Percentiles rank a stretch among this genome's conserved stretches.
These are phyloP conservation scores for Penicillium sp. DNA, from an alignment of 2,329 filamentous ascomycete species.

Conservation along the genomic window DNA sequence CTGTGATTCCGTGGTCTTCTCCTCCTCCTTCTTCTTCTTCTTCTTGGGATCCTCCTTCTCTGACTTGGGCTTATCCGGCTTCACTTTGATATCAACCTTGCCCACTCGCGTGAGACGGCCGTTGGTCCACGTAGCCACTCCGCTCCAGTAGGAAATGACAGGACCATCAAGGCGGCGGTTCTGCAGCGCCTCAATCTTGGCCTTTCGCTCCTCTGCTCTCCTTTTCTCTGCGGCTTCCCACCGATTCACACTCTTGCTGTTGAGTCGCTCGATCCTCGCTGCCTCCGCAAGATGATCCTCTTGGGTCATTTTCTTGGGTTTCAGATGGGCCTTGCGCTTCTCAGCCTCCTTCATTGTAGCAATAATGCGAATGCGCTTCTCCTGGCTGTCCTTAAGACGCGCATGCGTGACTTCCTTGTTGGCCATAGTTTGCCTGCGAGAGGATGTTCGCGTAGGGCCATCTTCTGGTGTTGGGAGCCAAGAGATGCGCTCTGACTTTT, in stretches of 20 bases:
- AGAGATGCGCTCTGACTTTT: conserved; percentile 68
- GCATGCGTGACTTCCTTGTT: conserved; percentile 60
- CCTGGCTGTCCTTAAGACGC: conserved; percentile 49
- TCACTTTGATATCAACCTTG: conserved; percentile 51
- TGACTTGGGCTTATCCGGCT: conserved; percentile 46
- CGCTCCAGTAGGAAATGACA: conserved; percentile 90
- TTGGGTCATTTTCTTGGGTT: conserved; percentile 81
- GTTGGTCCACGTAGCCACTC: conserved; percentile 77
- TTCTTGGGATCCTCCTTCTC: conserved; percentile 29
- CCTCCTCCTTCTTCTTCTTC: conserved; percentile 31
- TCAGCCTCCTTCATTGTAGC: conserved; percentile 62
- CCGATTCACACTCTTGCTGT: conserved; percentile 83
- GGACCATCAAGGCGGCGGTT: conserved; percentile 83
- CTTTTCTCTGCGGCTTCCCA: conserved; percentile 94
- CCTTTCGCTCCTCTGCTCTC: conserved; percentile 77
- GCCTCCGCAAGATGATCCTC: conserved; percentile 80
- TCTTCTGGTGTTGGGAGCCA: conserved; percentile 66
- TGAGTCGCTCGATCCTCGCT: conserved; percentile 76
- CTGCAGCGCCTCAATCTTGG: conserved; percentile 81
- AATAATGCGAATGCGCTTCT: conserved; percentile 47
- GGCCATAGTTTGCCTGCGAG: conserved; percentile 60
- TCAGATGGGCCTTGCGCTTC: conserved; percentile 65
- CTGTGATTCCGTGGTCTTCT: conserved; percentile 24
- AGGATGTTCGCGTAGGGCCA: conserved; percentile 61
- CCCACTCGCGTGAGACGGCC: conserved; percentile 71